Base-by-base conservation (phyloP, 2,329 filamentous ascomycete species). In the Didymosphaeria variabile region DNA sequence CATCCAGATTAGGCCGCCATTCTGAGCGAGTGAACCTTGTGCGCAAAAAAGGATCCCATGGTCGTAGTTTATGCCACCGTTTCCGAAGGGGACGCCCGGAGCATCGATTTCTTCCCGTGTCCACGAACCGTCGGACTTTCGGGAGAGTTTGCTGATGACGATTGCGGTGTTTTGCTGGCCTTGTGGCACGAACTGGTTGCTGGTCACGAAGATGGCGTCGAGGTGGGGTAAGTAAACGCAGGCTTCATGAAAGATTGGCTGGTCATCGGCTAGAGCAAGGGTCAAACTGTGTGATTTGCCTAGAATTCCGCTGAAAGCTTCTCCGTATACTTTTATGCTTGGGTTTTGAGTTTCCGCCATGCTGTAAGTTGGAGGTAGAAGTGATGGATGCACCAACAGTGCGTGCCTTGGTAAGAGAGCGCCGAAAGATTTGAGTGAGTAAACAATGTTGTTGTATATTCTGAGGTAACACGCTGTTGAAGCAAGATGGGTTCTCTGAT, bases 171-270 rank as follows among this genome's bases (percentile, higher is more conserved):
- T 63, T 65, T 52, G 32, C 23, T n/a, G 59, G n/a, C 53, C 62
- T n/a, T 56, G 56, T 55, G 56, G 63, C 17, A 32, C 40, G 58
- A 61, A 70, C 52, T 68, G 73, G 54, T 80, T 81, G 65, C 77
- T 79, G 2, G 79, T 81, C 58, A 81, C 72, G 66, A 74, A 81
- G 10, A 81, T 63, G 2, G 67, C 67, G 46, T 77, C 72, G 3
- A 66, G 72, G 4, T 62, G 55, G 2, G 72, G 66, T 9, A 79
- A 70, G 67, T 72, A 81, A 42, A 80, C 67, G 21, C 79, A 69
- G 0, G 83, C 83, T 69, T 85, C 84, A 62, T 86, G 83, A 1
- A 83, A 83, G 55, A 85, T 85, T 0, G 82, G 79, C 17, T 15
- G 38, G 32, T 52, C 32, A 3, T 52, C 32, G 31, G 31, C n/a